Percentiles rank a stretch among this genome's conserved stretches.
Evolutionary conservation across 1,284 basidiomycete species (phyloP).

Genomic region (Moniliophthora roreri): DNA sequence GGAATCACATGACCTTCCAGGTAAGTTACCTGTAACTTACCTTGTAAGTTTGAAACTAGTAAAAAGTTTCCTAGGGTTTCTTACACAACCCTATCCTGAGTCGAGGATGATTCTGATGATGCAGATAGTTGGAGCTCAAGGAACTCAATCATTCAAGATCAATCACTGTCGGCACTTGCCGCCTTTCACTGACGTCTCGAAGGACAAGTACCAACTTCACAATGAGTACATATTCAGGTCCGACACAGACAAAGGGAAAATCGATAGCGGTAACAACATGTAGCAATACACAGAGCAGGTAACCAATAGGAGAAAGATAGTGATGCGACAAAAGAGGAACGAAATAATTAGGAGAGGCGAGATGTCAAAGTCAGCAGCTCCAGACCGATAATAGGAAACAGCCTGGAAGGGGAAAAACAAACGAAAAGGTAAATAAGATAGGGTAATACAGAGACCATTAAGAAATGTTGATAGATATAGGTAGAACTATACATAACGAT

Average conservation of each 20-base stretch:
- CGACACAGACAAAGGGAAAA: constrained; percentile 29
- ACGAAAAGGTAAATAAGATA: constrained; percentile 33
- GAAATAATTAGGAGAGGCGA: constrained; percentile 7
- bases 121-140: too few species aligned
- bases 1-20: too few species aligned
- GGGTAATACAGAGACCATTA: constrained; percentile 6
- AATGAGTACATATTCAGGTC: not conserved
- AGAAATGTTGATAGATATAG: constrained; percentile 22
- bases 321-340: constrained; percentile 19
- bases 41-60: too few species aligned
- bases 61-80: too few species aligned
- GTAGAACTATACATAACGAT: constrained; percentile 17
- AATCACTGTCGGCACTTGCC: too few species aligned
- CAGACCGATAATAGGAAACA: constrained; percentile 9
- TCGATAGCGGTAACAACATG: constrained; percentile 50
- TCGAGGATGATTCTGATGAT: too few species aligned
- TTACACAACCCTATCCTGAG: too few species aligned
- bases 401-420: constrained; percentile 26
- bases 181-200: too few species aligned
- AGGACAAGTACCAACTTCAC: too few species aligned
- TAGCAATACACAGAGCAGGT: constrained; percentile 37
- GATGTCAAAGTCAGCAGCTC: constrained; percentile 4
- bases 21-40: too few species aligned
- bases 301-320: constrained; percentile 28
- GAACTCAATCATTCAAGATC: too few species aligned